Evolutionary conservation across 2,329 filamentous ascomycete genomes (phyloP).

Genomic region (Monilinia fructigena): DNA sequence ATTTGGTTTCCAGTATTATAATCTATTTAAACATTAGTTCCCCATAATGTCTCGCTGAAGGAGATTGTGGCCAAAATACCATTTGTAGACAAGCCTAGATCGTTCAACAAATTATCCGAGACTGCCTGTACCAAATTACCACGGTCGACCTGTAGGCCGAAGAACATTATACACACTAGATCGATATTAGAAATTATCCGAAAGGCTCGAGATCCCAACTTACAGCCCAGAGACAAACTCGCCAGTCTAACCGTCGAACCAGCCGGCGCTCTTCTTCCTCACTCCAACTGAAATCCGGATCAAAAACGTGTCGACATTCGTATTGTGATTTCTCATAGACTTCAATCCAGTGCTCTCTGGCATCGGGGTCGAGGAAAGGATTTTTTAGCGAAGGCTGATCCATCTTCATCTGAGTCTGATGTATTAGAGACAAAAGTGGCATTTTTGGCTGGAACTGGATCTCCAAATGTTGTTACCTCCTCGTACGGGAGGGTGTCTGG

Average conservation of each 20-base stretch:
- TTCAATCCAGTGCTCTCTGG: slow-evolving; percentile 29
- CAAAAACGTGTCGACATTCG: slow-evolving; percentile 35
- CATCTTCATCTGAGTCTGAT: slow-evolving; percentile 29
- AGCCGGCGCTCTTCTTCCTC: slow-evolving; percentile 35
- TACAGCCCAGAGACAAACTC: slow-evolving; percentile 34
- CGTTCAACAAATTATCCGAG: slow-evolving; percentile 59
- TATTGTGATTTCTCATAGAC: slow-evolving; percentile 36
- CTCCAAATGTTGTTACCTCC: slow-evolving; percentile 26
- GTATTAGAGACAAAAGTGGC: slow-evolving; percentile 1
- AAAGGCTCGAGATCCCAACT: background rate
- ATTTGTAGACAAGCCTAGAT: slow-evolving; percentile 48
- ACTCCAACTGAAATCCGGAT: slow-evolving; percentile 33
- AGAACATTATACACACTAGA: slow-evolving; percentile 60
- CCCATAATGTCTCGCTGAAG: no score
- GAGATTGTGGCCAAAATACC: slow-evolving; percentile 28
- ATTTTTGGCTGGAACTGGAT: slow-evolving; percentile 23
- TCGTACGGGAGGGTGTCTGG: slow-evolving; percentile 23
- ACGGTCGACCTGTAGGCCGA: slow-evolving; percentile 59
- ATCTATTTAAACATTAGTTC: slow-evolving; percentile 21
- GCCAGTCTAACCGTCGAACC: slow-evolving; percentile 32
- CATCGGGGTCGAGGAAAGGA: slow-evolving; percentile 35
- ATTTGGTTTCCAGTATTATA: slow-evolving; percentile 40
- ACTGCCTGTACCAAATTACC: slow-evolving; percentile 58
- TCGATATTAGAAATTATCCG: slow-evolving; percentile 42
- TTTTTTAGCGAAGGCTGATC: slow-evolving; percentile 28